Evolutionary conservation across 768 basidiomycete species (phyloP).

Genomic region (Tulasnella sp.): DNA sequence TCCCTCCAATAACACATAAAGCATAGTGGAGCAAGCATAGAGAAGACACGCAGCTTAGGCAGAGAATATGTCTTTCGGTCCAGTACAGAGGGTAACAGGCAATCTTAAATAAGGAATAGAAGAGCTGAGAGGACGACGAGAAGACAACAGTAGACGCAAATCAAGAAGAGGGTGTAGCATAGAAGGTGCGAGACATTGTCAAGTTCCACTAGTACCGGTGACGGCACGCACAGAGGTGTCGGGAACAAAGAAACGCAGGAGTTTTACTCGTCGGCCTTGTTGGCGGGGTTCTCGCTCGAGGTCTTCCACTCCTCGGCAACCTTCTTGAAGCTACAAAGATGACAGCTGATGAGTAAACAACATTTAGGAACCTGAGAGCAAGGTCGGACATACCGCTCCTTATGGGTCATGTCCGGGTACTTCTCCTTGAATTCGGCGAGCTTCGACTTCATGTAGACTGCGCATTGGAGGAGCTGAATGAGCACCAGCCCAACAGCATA

Average conservation of each 20-base stretch:
- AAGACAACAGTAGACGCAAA: background rate
- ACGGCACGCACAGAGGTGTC: background rate
- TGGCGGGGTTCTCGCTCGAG: slow-evolving; percentile 6
- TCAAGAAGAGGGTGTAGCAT: background rate
- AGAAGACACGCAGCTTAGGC: background rate
- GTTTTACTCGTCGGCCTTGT: slow-evolving; percentile 1
- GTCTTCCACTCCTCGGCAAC: slow-evolving; percentile 19
- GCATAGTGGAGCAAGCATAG: background rate
- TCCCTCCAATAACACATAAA: background rate
- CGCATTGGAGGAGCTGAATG: background rate
- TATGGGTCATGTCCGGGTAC: slow-evolving; percentile 23
- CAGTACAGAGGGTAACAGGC: background rate
- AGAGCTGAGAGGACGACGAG: background rate
- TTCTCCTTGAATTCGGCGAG: slow-evolving; percentile 24
- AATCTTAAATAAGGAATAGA: slow-evolving; percentile 5
- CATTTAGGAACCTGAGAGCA: background rate
- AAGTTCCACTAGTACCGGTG: background rate
- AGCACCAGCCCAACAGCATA: background rate
- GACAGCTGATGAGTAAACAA: background rate
- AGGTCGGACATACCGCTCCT: slow-evolving; percentile 20
- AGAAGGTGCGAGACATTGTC: background rate
- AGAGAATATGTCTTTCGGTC: background rate
- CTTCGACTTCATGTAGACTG: slow-evolving; percentile 24
- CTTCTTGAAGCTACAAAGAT: slow-evolving; percentile 17
- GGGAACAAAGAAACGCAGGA: background rate